Percentiles rank a stretch among this genome's conserved stretches.
phyloP scores from a whole-genome alignment of 2,329 filamentous ascomycete species.

The Davidsoniella virescens region DNA sequence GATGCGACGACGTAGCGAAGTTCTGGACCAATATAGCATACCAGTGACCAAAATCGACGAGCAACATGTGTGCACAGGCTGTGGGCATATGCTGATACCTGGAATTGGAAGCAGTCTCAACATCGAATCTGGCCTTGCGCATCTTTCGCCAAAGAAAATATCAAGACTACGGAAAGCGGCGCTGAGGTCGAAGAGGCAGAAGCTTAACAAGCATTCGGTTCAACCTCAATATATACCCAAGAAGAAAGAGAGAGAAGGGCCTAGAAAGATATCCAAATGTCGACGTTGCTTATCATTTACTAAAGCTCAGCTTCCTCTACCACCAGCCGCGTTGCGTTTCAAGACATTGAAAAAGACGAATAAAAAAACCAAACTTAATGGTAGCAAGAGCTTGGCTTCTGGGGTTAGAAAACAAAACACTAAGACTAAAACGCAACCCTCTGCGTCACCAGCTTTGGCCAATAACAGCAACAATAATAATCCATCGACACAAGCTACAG shows the following conservation, averaged over 20 bases:
- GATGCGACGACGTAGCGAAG: slow-evolving; percentile 34
- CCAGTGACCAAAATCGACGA: slow-evolving; percentile 30
- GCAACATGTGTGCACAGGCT: slow-evolving; percentile 40
- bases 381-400: slow-evolving; percentile 14
- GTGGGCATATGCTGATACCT: slow-evolving; percentile 42
- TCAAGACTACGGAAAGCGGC: too few species aligned
- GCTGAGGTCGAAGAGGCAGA: background rate
- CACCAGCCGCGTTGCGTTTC: slow-evolving; percentile 3
- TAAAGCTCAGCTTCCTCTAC: slow-evolving; percentile 3
- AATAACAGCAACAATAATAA: slow-evolving; percentile 26
- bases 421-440: slow-evolving; percentile 10
- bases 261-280: slow-evolving; percentile 6
- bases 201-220: background rate
- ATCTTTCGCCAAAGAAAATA: background rate
- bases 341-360: background rate
- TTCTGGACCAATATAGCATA: slow-evolving; percentile 32
- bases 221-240: background rate
- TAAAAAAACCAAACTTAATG: background rate
- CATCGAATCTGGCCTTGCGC: slow-evolving; percentile 6
- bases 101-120: slow-evolving; percentile 25
- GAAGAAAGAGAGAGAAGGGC: background rate
- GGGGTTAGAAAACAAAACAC: slow-evolving; percentile 15
- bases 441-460: slow-evolving; percentile 19
- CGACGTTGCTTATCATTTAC: slow-evolving; percentile 1
- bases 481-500: background rate